Evolutionary conservation across 2,329 filamentous ascomycete genomes (phyloP).

Genomic region (Trichoderma asperellum): DNA sequence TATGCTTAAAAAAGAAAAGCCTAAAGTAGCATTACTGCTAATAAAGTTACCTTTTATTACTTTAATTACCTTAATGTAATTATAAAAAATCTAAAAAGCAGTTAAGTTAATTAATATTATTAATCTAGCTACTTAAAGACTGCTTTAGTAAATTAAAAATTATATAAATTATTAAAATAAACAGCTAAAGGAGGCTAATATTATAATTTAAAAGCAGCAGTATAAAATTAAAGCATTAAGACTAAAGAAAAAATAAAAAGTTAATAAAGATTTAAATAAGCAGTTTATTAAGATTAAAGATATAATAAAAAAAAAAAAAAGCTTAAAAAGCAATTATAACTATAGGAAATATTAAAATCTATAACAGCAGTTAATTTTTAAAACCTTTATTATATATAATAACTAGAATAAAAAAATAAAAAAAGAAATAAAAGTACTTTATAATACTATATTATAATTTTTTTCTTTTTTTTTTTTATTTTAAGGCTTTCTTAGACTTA

Average conservation of each 20-base stretch:
- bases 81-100: no score
- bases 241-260: background rate
- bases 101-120: no score
- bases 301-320: conserved; percentile 10
- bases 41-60: no score
- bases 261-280: conserved; percentile 5
- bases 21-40: no score
- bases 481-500: no score
- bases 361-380: background rate
- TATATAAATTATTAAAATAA: background rate
- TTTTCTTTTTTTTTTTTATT: no score
- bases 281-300: conserved; percentile 9
- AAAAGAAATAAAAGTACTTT: no score
- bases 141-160: background rate
- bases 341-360: background rate
- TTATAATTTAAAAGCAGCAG: background rate
- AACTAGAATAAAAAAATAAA: no score
- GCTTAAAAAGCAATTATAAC: background rate
- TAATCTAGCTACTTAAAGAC: no score
- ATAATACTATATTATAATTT: no score
- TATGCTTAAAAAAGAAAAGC: no score
- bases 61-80: no score
- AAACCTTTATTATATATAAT: background rate
- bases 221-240: background rate
- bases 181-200: background rate